A percentile compares a stretch with the other conserved stretches of the same genome.
Evolutionary conservation across 768 basidiomycete genomes (phyloP).

Genomic region (Paxillus rubicundulus): DNA sequence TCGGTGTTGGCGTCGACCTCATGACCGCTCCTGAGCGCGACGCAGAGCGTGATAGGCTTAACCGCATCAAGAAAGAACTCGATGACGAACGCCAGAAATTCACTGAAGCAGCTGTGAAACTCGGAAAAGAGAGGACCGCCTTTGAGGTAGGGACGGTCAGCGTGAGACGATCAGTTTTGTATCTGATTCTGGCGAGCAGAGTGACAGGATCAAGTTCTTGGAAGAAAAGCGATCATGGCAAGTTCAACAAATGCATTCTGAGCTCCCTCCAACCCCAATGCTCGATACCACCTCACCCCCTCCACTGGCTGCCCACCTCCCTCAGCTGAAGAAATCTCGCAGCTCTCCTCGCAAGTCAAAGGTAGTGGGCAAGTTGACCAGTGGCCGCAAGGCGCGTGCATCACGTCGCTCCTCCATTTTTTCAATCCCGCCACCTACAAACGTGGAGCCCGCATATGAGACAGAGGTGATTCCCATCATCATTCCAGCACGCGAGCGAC

Average conservation of each 20-base stretch:
- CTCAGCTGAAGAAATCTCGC: constrained; percentile 40
- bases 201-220: constrained; percentile 54
- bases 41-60: constrained; percentile 52
- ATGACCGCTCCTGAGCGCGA: constrained; percentile 53
- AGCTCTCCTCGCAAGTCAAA: constrained; percentile 46
- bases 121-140: constrained; percentile 62
- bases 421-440: constrained; percentile 35
- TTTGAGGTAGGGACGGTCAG: constrained; percentile 55
- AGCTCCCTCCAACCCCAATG: constrained; percentile 48
- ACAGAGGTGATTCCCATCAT: constrained; percentile 46
- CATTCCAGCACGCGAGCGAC: constrained; percentile 29
- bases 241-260: constrained; percentile 57
- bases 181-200: constrained; percentile 37
- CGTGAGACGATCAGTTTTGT: neutral
- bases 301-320: constrained; percentile 21
- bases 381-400: constrained; percentile 42
- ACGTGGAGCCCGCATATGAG: constrained; percentile 46
- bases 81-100: constrained; percentile 65
- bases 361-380: constrained; percentile 46
- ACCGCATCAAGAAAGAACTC: constrained; percentile 52
- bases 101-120: constrained; percentile 57
- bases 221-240: constrained; percentile 80
- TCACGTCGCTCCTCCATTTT: constrained; percentile 46
- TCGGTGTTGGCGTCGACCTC: constrained; percentile 51
- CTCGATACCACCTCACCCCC: constrained; percentile 13